Evolutionary conservation across 768 basidiomycete species (phyloP).

Genomic region (Hemileccinum rubropunctum): DNA sequence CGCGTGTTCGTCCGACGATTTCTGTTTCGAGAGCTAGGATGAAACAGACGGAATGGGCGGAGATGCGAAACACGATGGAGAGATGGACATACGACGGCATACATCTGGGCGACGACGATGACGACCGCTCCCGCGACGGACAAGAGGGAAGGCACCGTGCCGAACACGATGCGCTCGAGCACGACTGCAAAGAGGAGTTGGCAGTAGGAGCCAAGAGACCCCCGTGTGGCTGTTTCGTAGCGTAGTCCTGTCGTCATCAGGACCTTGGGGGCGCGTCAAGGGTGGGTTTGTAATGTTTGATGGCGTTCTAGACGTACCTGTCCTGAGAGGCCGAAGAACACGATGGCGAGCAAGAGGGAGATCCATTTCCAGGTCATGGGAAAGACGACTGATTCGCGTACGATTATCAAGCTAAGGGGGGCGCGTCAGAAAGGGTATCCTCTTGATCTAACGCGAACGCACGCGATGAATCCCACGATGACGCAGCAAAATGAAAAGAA

Average conservation of each 20-base stretch:
- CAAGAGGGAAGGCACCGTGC: slow-evolving; percentile 52
- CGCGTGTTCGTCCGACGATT: no score
- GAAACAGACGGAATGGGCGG: no score
- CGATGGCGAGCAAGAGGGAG: slow-evolving; percentile 13
- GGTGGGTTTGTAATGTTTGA: background rate
- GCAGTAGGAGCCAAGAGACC: slow-evolving; percentile 58
- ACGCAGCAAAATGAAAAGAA: slow-evolving; percentile 65
- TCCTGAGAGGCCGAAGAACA: slow-evolving; percentile 10
- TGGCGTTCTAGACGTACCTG: slow-evolving; percentile 9
- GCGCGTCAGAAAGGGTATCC: no score
- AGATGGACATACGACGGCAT: slow-evolving; percentile 2
- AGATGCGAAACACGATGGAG: background rate
- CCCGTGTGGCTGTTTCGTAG: slow-evolving; percentile 62
- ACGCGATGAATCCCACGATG: slow-evolving; percentile 13
- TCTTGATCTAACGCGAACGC: background rate
- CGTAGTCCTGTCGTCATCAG: slow-evolving; percentile 57
- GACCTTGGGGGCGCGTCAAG: no score
- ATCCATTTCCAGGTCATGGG: slow-evolving; percentile 20
- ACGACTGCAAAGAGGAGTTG: slow-evolving; percentile 67
- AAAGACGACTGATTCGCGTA: slow-evolving; percentile 9
- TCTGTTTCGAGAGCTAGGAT: slow-evolving; percentile 4
- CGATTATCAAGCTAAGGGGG: no score
- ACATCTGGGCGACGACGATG: slow-evolving; percentile 42
- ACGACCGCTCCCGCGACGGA: slow-evolving; percentile 62
- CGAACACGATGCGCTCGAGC: slow-evolving; percentile 65